Evolutionary conservation across 164 flowering plant genomes (phyloP), one percentile per base, ranked within the genome.

Genomic region (Brasenia schreberi): DNA sequence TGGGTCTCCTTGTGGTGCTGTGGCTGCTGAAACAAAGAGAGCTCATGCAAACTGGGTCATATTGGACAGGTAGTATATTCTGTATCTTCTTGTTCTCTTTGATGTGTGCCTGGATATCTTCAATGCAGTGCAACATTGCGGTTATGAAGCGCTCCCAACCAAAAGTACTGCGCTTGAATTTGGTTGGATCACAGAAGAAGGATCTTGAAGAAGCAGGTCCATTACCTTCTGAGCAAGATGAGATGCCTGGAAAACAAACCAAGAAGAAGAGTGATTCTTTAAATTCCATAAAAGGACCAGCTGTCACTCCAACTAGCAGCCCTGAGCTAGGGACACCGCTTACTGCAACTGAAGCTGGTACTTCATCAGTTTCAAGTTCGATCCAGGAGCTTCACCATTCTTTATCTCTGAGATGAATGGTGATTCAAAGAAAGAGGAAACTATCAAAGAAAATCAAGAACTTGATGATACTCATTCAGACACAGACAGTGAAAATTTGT

Each of bases 41-140:
- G 79, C 77, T 64, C 85, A 88, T 72, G 95, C 95, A 49, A 82
- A 66, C 72, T 94, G 98, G 98, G 98, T 94, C 65, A 87, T 94
- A 63, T 71, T 94, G 70, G 98, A 94, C 87, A 91, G 83, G 98
- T 94, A 90, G 84, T 63, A 14, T 18, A 33, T 33, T 33, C 16
- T 5, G 7, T 14, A 49, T 9, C 12, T 49, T 49, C 16, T 49
- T 49, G 10, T 49, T 49, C 16, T 49, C 2, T 49, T 49, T 49
- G 53, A 14, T 9, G 12, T 49, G 53, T 49, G 12, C 39, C 39
- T 33, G 39, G 4, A 33, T 33, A 33, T 33, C 39, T 33, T 49
- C 56, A 9, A 49, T 93, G 64, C 87, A 86, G 61, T 93, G 98
- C 79, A 93, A 93, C 69, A 77, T 93, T 71, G 91, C 90, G n/a